Evolutionary conservation across 352 stramenopile genomes (phyloP).

Genomic region (Elongisporangium anandrum): DNA sequence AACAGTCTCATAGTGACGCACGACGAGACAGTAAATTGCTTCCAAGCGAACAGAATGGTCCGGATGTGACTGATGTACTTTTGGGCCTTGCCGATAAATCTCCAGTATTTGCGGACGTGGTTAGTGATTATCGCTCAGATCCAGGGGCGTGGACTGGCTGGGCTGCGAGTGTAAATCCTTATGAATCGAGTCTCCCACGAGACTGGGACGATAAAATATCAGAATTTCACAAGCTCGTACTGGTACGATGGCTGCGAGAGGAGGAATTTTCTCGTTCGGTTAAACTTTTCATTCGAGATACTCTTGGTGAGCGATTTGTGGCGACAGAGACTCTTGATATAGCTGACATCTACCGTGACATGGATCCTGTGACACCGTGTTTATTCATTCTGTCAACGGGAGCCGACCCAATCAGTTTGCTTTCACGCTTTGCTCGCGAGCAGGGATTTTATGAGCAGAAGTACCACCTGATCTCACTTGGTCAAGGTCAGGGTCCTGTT

Average conservation of each 20-base stretch:
- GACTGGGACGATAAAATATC: constrained; percentile 16
- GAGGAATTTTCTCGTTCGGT: constrained; percentile 38
- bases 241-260: constrained; percentile 57
- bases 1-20: not conserved
- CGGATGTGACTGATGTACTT: constrained; percentile 18
- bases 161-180: constrained; percentile 35
- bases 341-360: constrained; percentile 44
- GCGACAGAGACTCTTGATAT: constrained; percentile 19
- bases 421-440: constrained; percentile 49
- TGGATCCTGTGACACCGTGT: constrained; percentile 58
- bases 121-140: constrained; percentile 44
- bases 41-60: not conserved
- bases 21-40: not conserved
- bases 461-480: constrained; percentile 65
- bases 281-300: constrained; percentile 32
- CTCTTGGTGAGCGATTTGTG: constrained; percentile 24
- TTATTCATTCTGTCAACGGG: constrained; percentile 76
- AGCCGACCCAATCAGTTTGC: constrained; percentile 44
- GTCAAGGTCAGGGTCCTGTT: constrained; percentile 69
- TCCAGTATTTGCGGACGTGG: constrained; percentile 19
- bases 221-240: constrained; percentile 29
- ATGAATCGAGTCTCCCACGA: constrained; percentile 22
- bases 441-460: constrained; percentile 24
- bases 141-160: constrained; percentile 33
- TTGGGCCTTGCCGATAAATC: constrained; percentile 18